Evolutionary conservation across 345 rosid genomes (phyloP), one percentile per base, ranked within the genome.

Genomic region (Capsella bursapastoris): DNA sequence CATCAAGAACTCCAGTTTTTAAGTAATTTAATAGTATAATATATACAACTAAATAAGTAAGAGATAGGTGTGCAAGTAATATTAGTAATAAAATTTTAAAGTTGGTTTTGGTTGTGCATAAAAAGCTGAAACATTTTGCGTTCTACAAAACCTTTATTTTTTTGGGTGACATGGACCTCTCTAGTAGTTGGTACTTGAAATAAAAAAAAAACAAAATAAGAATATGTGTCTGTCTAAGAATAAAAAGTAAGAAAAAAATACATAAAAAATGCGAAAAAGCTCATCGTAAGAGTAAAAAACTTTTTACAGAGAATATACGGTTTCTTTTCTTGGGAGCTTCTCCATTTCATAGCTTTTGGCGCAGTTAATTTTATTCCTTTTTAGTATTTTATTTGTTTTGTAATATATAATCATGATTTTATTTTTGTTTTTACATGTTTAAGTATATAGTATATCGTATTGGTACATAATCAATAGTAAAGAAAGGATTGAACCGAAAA

Each of bases 251-350:
- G 14, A 73, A 38, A 0, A 8, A 62, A 11, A 55, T 5, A 71
- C 43, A 76, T 76, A 10, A 52, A 68, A 78, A 67, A 58, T 12
- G 13, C 57, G 25, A 56, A 72, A 71, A 78, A 69, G 75, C 79
- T 85, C 90, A 79, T 88, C 87, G 91, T 55, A 83, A 85, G 76
- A 65, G 81, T 80, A 66, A 85, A 85, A 86, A 86, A 85, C 71
- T 85, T 76, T 76, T 38, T 2, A 66, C 59, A 74, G 83, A 79
- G 93, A 88, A 90, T 86, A 84, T 88, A 82, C 93, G 86, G 76
- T 80, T 70, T 35, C 83, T 79, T 22, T 81, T 80, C 72, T 60
- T 29, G 80, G 76, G 80, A 70, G 45, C 53, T 76, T 61, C 80
- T 64, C 70, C 25, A 28, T 64, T 70, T 29, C 64, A 48, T 58